Evolutionary conservation across 2,329 filamentous ascomycete species (phyloP), one percentile per base, ranked within the genome.

Genomic region (Diaporthe australafricana): DNA sequence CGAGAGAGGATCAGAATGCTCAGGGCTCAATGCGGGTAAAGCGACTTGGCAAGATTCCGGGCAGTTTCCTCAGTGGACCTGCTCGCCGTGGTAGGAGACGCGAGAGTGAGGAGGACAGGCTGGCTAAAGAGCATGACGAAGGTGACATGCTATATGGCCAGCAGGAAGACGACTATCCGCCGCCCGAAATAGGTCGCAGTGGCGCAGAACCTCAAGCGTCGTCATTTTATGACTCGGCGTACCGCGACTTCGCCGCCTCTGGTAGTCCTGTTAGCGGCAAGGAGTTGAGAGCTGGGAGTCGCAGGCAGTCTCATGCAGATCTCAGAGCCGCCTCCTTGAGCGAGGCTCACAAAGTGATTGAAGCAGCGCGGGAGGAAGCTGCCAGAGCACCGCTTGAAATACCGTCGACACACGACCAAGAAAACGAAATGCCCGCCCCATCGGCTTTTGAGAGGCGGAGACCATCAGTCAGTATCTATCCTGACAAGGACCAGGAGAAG

Each of bases 1-100:
- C 86, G 63, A 84, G 90, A 3, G 92, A 95, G 30, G 91, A 93
- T 42, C 82, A 84, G 42, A 91, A 89, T 17, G 83, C 90, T 1
- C 93, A 94, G 73, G 91, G 92, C 76, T 94, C 94, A 0, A 89
- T 95, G 86, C 89, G 94, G 6, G 86, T 95, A 72, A 96, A 95
- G 82, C 87, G 93, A 73, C 89, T 94, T 17, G 92, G 92, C 20
- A 93, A 94, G 80, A 86, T 92, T 9, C 89, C 92, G 2, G 94
- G 94, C 1, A 92, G 90, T 72, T 95, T 96, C 75, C 84, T 96
- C 27, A 94, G 93, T 76, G 94, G 93, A 1, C 94, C 94, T 35
- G 93, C 94, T 25, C 89, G 94, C 69, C 87, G 94, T 75, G 94
- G 93, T 32, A 88, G 93, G 73, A 87, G 91, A 75, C 85, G 90